Evolutionary conservation across 495 filamentous ascomycete genomes (phyloP).

Genomic region (Podospora australis): DNA sequence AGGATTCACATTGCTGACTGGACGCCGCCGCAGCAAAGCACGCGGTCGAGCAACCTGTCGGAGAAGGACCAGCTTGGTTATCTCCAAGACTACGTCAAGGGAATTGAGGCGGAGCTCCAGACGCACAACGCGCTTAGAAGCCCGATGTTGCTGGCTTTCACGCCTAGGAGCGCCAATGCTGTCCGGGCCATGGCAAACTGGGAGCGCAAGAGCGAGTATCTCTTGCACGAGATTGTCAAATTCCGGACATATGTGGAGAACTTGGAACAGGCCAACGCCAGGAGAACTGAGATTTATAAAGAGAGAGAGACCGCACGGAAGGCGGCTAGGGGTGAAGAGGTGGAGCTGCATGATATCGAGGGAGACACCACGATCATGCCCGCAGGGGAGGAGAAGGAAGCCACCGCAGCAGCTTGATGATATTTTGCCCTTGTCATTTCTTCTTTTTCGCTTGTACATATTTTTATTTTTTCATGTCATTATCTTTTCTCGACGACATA

Average conservation of each 20-base stretch:
- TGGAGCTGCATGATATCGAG: slow-evolving; percentile 4
- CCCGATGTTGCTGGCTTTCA: slow-evolving; percentile 84
- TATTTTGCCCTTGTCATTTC: no score
- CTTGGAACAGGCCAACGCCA: slow-evolving; percentile 43
- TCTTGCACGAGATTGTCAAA: slow-evolving; percentile 93
- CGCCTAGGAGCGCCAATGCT: slow-evolving; percentile 75
- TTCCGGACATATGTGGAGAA: slow-evolving; percentile 91
- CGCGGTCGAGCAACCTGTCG: slow-evolving; percentile 68
- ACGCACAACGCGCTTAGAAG: slow-evolving; percentile 79
- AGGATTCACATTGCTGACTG: slow-evolving; percentile 81
- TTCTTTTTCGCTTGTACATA: no score
- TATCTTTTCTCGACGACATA: no score
- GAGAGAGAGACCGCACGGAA: slow-evolving; percentile 41
- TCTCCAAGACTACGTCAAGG: slow-evolving; percentile 70
- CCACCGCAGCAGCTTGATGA: no score
- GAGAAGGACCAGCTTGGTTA: slow-evolving; percentile 77
- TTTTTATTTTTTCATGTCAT: no score
- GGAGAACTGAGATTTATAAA: slow-evolving; percentile 40
- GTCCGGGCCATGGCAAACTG: slow-evolving; percentile 85
- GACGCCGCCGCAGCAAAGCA: slow-evolving; percentile 85
- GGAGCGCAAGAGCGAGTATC: slow-evolving; percentile 88
- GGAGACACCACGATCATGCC: no score
- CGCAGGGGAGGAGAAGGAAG: slow-evolving; percentile 3
- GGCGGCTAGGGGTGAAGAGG: slow-evolving; percentile 31
- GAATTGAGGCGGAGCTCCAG: slow-evolving; percentile 78